These are phyloP conservation scores for Eucalyptus albens DNA, from an alignment of 345 rosid species.

Conservation along the genomic window DNA sequence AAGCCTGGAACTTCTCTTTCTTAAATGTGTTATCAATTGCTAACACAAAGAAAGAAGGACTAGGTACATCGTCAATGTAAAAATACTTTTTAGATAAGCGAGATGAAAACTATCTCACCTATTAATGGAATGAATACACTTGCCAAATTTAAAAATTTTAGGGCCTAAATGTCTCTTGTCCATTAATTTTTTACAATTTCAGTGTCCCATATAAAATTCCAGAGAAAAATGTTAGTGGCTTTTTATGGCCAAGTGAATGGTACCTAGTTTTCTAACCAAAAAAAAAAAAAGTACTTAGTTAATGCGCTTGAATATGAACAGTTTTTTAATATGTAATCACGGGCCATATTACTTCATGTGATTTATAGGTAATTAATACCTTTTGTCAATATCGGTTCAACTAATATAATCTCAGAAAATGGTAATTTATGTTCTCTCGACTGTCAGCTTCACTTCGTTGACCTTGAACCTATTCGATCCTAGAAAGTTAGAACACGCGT, in stretches of 20 bases:
- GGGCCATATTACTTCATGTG: not conserved
- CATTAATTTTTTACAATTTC: not conserved
- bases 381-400: not conserved
- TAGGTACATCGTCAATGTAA: not conserved
- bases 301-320: not conserved
- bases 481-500: not conserved
- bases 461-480: not conserved
- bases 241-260: not conserved
- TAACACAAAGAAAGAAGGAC: not conserved
- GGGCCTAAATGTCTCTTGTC: not conserved
- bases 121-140: not conserved
- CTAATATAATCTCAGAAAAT: not conserved
- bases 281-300: not conserved
- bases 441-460: not conserved
- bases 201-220: not conserved
- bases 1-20: not conserved
- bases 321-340: not conserved
- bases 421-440: not conserved
- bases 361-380: not conserved
- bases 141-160: not conserved
- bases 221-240: not conserved
- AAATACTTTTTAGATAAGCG: not conserved
- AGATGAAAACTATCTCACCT: not conserved
- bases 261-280: not conserved
- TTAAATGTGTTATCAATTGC: not conserved